Percentiles rank a stretch among this genome's conserved stretches.
Conservation (phyloP, 192 early-diverging fungal species). For the Coemansia sp. region DNA sequence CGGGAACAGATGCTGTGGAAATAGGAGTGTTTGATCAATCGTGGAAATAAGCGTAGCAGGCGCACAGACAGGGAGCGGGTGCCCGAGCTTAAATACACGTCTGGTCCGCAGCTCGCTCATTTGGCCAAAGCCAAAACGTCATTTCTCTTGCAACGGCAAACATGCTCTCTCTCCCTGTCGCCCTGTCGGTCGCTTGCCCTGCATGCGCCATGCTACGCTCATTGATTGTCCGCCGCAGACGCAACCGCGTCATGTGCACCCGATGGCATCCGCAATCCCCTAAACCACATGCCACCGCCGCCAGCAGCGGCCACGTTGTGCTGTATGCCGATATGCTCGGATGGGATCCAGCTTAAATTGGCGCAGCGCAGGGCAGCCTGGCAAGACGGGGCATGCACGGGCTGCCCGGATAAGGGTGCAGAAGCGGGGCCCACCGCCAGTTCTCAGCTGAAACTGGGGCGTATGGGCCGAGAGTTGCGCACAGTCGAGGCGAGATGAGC, state of each 20-base stretch:
- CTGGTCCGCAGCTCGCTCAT: too few relatives aligned
- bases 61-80: too few relatives aligned
- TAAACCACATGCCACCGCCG: not conserved
- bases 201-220: not conserved
- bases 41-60: not conserved
- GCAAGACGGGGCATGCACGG: not conserved
- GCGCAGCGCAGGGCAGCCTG: not conserved
- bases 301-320: not conserved
- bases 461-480: too few relatives aligned
- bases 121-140: too few relatives aligned
- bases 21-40: not conserved
- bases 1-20: not conserved
- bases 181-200: conserved; percentile 2
- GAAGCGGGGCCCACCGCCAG: too few relatives aligned
- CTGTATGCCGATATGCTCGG: not conserved
- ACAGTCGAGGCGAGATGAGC: not conserved
- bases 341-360: conserved; percentile 1
- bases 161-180: not conserved
- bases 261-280: not conserved
- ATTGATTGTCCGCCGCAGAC: conserved; percentile 4
- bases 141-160: not conserved
- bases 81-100: conserved; percentile 4
- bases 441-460: too few relatives aligned
- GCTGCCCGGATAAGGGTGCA: not conserved
- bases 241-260: conserved; percentile 4